Percentiles rank a stretch among this genome's conserved stretches.
These are phyloP conservation scores for Acarospora socialis DNA, from an alignment of 2,329 filamentous ascomycete species.

Conservation along the genomic window DNA sequence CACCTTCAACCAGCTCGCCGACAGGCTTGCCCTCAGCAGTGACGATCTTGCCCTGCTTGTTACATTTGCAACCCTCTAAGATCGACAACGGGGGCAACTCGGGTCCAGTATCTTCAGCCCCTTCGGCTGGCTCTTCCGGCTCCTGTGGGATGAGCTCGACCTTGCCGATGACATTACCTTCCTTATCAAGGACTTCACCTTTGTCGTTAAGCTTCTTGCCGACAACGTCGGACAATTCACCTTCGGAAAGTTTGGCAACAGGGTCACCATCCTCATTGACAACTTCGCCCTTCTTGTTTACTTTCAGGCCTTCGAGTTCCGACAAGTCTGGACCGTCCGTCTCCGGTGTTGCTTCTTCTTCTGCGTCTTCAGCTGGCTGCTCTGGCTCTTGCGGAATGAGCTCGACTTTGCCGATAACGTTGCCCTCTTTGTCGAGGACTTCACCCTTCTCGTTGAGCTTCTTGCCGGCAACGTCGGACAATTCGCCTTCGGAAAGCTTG, in stretches of 20 bases:
- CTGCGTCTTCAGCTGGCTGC: constrained; percentile 15
- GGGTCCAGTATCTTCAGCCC: constrained; percentile 17
- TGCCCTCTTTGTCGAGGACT: constrained; percentile 34
- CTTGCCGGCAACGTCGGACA: constrained; percentile 19
- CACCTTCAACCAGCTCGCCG: constrained; percentile 47
- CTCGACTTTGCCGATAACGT: constrained; percentile 32
- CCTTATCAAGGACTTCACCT: constrained; percentile 33
- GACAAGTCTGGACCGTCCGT: constrained; percentile 16
- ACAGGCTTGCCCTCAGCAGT: constrained; percentile 32
- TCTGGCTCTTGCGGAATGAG: constrained; percentile 23
- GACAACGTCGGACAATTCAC: constrained; percentile 17
- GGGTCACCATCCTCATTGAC: constrained; percentile 22
- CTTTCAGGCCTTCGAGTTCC: constrained; percentile 22
- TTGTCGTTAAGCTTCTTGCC: constrained; percentile 24
- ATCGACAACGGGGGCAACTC: constrained; percentile 22
- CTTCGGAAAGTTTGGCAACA: constrained; percentile 20
- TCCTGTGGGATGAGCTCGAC: constrained; percentile 27
- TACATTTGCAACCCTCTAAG: constrained; percentile 28
- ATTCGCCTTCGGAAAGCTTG: constrained; percentile 31
- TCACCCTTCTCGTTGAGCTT: constrained; percentile 27
- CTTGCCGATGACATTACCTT: constrained; percentile 34
- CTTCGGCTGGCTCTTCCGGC: constrained; percentile 19
- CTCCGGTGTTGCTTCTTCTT: constrained; percentile 3
- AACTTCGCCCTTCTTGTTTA: constrained; percentile 31
- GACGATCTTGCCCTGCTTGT: constrained; percentile 31